These are phyloP conservation scores for Porphyrellus cyaneotinctus DNA, from an alignment of 768 basidiomycete genomes.

Conservation along the genomic window DNA sequence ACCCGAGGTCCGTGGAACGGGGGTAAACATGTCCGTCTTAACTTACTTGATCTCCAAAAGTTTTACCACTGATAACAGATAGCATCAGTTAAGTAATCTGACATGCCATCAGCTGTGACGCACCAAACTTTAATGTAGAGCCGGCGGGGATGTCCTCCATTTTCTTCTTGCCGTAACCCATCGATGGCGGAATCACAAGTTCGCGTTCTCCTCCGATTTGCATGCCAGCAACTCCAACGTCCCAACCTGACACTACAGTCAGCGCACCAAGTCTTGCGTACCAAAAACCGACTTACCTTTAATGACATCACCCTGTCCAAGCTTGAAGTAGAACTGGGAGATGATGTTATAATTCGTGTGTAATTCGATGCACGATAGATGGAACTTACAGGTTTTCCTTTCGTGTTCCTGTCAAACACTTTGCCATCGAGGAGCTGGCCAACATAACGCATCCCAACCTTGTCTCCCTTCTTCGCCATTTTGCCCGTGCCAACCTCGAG, in stretches of 20 bases:
- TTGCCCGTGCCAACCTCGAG: conserved; percentile 78
- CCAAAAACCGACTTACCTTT: conserved; percentile 50
- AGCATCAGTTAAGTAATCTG: conserved; percentile 10
- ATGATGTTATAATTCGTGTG: not conserved
- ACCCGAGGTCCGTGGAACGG: conserved; percentile 13
- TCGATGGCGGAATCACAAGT: conserved; percentile 65
- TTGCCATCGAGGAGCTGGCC: conserved; percentile 80
- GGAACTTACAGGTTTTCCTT: conserved; percentile 75
- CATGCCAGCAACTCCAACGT: conserved; percentile 90
- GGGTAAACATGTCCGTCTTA: conserved; percentile 12
- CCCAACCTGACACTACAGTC: conserved; percentile 60
- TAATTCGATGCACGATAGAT: conserved; percentile 5
- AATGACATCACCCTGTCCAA: conserved; percentile 90
- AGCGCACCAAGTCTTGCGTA: not conserved
- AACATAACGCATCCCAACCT: conserved; percentile 84
- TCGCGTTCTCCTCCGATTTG: conserved; percentile 84
- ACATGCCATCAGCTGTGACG: conserved; percentile 24
- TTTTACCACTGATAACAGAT: conserved; percentile 56
- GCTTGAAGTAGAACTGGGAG: conserved; percentile 64
- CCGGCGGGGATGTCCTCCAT: conserved; percentile 64
- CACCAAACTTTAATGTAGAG: conserved; percentile 81
- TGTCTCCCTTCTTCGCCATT: conserved; percentile 80
- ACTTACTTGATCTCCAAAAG: conserved; percentile 66
- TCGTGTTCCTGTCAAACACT: conserved; percentile 75
- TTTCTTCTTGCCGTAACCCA: conserved; percentile 71